Percentiles rank a stretch among this genome's conserved stretches.
Evolutionary conservation across 148 eudicot species (phyloP).

Genomic region (Camellia sinensis): DNA sequence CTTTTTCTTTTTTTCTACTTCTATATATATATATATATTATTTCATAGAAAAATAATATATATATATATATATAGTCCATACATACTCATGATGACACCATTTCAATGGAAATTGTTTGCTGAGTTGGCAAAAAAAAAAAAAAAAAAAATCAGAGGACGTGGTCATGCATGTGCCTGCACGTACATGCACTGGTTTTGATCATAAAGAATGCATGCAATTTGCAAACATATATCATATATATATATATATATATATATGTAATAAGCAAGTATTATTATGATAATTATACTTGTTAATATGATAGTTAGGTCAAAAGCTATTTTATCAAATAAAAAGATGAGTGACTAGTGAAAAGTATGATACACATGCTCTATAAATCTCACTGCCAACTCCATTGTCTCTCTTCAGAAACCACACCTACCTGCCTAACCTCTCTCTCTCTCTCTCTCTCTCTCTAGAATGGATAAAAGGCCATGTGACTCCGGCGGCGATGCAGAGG

Average conservation of each 20-base stretch:
- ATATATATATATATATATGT: background rate
- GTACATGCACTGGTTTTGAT: background rate
- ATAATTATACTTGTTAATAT: too few relatives aligned
- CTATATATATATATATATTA: too few relatives aligned
- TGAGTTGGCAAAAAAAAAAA: too few relatives aligned
- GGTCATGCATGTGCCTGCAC: too few relatives aligned
- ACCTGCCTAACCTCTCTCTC: background rate
- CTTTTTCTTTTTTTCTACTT: too few relatives aligned
- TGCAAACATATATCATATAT: background rate
- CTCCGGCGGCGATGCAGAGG: conserved; percentile 58
- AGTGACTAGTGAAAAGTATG: conserved; percentile 19
- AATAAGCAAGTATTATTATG: background rate
- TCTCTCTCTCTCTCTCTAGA: background rate
- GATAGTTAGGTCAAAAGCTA: conserved; percentile 19
- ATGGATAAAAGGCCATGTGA: conserved; percentile 60
- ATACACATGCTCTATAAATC: conserved; percentile 42
- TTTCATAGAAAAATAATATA: too few relatives aligned
- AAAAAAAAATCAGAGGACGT: too few relatives aligned
- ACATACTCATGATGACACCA: too few relatives aligned
- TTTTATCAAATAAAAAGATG: conserved; percentile 12
- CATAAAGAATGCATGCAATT: background rate
- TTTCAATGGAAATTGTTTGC: too few relatives aligned
- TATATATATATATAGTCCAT: too few relatives aligned
- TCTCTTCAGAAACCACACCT: conserved; percentile 17
- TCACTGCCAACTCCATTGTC: conserved; percentile 30